Evolutionary conservation across 257 asterid genomes (phyloP).

Genomic region (Nicotiana tabacum): DNA sequence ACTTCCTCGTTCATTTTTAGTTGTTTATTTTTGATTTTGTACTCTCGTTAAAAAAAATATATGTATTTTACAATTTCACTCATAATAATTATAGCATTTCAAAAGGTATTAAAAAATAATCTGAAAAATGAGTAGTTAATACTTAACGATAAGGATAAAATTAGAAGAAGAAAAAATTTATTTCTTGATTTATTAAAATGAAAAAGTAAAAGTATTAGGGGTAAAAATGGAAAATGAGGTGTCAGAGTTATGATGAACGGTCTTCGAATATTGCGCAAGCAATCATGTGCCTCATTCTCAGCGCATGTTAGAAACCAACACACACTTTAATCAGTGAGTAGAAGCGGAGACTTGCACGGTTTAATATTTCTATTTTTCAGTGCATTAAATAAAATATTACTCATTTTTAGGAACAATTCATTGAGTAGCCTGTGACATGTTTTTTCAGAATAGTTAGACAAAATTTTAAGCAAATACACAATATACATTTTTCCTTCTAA

Average conservation of each 20-base stretch:
- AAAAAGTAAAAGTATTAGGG: background rate
- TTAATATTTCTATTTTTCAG: conserved; percentile 1
- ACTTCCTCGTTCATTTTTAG: too few species aligned
- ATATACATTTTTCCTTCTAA: background rate
- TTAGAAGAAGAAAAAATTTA: too few species aligned
- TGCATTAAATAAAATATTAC: background rate
- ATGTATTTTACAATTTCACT: too few species aligned
- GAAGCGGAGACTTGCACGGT: background rate
- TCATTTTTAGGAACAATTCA: background rate
- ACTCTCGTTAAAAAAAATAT: too few species aligned
- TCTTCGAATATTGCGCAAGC: conserved; percentile 10
- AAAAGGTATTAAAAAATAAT: too few species aligned
- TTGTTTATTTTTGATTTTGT: too few species aligned
- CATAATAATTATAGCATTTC: too few species aligned
- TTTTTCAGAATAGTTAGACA: background rate
- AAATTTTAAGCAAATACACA: background rate
- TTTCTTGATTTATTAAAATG: too few species aligned
- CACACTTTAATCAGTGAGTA: background rate
- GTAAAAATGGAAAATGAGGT: background rate
- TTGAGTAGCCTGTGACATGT: background rate
- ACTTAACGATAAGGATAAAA: too few species aligned
- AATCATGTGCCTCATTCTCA: conserved; percentile 19
- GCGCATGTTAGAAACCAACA: conserved; percentile 22
- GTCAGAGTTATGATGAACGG: background rate
- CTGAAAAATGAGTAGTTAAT: too few species aligned